Conservation (phyloP, 257 asterid species). For the Paulownia fortunei region DNA sequence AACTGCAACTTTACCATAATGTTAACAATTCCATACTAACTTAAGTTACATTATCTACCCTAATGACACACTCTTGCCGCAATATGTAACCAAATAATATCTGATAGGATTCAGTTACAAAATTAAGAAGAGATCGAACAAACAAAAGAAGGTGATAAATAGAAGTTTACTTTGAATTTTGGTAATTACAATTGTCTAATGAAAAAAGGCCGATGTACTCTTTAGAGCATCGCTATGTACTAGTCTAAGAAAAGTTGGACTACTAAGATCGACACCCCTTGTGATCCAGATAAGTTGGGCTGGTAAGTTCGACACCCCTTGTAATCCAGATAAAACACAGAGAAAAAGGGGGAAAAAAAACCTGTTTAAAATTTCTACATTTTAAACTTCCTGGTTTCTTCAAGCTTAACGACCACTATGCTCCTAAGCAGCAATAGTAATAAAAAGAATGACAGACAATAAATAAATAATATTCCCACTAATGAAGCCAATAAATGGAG, state of each 20-base stretch:
- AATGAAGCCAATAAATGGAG: background rate
- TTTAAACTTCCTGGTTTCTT: background rate
- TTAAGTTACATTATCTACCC: background rate
- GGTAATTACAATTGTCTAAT: background rate
- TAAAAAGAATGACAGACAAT: slow-evolving; percentile 17
- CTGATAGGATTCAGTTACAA: too few relatives aligned
- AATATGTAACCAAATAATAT: too few relatives aligned
- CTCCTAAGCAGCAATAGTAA: slow-evolving; percentile 1
- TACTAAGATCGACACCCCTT: background rate
- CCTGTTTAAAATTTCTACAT: background rate
- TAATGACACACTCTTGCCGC: background rate
- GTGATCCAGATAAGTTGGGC: background rate
- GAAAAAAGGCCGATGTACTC: background rate
- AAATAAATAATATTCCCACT: slow-evolving; percentile 13
- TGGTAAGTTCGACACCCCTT: background rate
- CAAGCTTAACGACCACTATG: slow-evolving; percentile 15
- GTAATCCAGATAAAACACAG: background rate
- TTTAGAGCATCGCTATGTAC: background rate
- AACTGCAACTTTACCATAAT: slow-evolving; percentile 3
- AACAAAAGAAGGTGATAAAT: background rate
- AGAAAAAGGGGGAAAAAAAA: background rate
- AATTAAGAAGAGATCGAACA: too few relatives aligned
- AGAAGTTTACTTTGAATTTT: background rate
- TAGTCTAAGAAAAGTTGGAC: background rate
- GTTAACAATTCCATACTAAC: background rate